These are phyloP conservation scores for Craterostigma plantagineum DNA, from an alignment of 257 asterid genomes.

Conservation along the genomic window DNA sequence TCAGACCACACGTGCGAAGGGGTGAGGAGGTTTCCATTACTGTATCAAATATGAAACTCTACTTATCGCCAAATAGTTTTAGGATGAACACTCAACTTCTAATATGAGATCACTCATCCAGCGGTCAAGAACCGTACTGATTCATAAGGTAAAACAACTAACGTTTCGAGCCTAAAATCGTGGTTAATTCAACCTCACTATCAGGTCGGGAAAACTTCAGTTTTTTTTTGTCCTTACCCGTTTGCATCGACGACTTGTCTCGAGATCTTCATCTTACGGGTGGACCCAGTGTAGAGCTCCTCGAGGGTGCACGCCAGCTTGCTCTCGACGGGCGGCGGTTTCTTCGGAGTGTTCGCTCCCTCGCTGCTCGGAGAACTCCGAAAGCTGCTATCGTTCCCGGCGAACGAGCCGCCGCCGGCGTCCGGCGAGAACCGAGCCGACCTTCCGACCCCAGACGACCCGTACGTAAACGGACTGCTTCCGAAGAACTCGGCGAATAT, in stretches of 20 bases:
- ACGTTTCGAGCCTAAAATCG: no score
- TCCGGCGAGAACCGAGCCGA: conserved; percentile 44
- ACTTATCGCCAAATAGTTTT: no score
- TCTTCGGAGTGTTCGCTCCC: conserved; percentile 32
- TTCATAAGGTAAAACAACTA: no score
- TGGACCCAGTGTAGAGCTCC: conserved; percentile 71
- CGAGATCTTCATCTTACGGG: conserved; percentile 81
- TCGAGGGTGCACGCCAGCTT: conserved; percentile 63
- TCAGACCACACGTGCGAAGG: no score
- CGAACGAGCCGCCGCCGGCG: no score
- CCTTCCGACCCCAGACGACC: conserved; percentile 34
- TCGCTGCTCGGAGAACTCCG: conserved; percentile 27
- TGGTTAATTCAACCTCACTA: no score
- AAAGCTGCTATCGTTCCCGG: conserved; percentile 19
- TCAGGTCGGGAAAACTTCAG: no score
- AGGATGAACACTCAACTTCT: no score
- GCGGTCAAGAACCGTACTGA: no score
- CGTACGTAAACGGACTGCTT: conserved; percentile 66
- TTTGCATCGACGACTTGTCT: conserved; percentile 44
- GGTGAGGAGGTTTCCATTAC: no score
- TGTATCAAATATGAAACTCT: no score
- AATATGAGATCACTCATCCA: no score
- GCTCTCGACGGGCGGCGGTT: conserved; percentile 77
- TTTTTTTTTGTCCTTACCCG: conserved; percentile 28
- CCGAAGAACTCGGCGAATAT: conserved; percentile 88